Evolutionary conservation across 2,329 filamentous ascomycete species (phyloP).

Genomic region (Trichoderma atrobrunneum): DNA sequence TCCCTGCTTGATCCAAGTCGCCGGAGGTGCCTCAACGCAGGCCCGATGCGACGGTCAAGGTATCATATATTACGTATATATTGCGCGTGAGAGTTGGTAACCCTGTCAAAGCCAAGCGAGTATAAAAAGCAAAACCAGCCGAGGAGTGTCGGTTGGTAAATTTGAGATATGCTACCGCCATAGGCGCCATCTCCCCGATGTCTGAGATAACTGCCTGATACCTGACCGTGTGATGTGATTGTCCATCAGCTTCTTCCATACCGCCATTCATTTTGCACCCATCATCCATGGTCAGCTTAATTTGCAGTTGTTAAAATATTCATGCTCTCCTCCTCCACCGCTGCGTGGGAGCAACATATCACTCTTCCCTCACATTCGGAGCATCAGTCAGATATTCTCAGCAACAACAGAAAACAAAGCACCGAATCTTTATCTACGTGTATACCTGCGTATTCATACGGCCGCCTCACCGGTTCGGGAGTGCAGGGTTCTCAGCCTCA

Average conservation of each 20-base stretch:
- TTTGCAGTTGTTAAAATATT: background rate
- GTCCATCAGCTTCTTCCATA: background rate
- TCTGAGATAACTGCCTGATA: background rate
- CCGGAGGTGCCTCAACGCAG: background rate
- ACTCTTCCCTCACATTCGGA: no score
- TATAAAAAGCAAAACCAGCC: background rate
- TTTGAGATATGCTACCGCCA: background rate
- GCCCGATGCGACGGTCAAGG: background rate
- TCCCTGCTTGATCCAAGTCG: background rate
- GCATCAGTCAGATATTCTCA: background rate
- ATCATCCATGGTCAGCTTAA: background rate
- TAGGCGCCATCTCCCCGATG: background rate
- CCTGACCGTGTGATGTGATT: background rate
- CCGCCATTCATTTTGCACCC: background rate
- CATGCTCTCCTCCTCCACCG: background rate
- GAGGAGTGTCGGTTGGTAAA: background rate
- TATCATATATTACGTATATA: background rate
- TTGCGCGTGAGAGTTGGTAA: background rate
- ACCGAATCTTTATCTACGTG: background rate
- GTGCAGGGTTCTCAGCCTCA: background rate
- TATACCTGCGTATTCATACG: background rate
- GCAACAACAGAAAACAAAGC: background rate
- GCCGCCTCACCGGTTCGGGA: background rate
- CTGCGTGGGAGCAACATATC: background rate
- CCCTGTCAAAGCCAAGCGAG: background rate